These are phyloP conservation scores for Monosporascus sp. DNA, from an alignment of 2,329 filamentous ascomycete genomes.

Conservation along the genomic window DNA sequence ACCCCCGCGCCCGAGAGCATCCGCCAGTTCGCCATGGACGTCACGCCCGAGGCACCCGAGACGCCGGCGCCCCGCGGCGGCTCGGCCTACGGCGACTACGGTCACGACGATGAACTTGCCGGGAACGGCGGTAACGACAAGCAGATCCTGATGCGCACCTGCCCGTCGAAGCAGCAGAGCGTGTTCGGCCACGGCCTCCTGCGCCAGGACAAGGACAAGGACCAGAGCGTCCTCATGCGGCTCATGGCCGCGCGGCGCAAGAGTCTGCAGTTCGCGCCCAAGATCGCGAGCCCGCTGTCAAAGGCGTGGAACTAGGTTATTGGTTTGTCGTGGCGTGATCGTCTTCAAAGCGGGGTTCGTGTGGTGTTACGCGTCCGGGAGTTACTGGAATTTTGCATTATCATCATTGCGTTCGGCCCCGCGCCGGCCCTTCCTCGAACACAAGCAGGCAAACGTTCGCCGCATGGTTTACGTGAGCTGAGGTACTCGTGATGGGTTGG, in stretches of 20 bases:
- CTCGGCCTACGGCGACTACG: constrained; percentile 3
- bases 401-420: no score
- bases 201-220: constrained; percentile 45
- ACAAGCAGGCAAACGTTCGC: no score
- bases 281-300: constrained; percentile 67
- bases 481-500: no score
- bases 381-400: no score
- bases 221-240: constrained; percentile 54
- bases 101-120: constrained; percentile 29
- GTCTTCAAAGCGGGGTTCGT: no score
- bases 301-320: constrained; percentile 43
- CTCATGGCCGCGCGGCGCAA: constrained; percentile 70
- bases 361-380: background rate
- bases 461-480: no score
- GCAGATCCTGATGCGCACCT: constrained; percentile 45
- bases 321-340: no score
- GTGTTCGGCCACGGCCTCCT: constrained; percentile 41
- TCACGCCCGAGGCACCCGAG: constrained; percentile 43
- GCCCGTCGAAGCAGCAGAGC: constrained; percentile 44
- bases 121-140: constrained; percentile 26
- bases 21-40: constrained; percentile 45
- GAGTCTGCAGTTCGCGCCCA: constrained; percentile 73
- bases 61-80: constrained; percentile 30
- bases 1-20: constrained; percentile 54
- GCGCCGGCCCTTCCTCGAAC: no score